phyloP scores from a whole-genome alignment of 805 yeast species.

The Tetrapisispora phaffii region DNA sequence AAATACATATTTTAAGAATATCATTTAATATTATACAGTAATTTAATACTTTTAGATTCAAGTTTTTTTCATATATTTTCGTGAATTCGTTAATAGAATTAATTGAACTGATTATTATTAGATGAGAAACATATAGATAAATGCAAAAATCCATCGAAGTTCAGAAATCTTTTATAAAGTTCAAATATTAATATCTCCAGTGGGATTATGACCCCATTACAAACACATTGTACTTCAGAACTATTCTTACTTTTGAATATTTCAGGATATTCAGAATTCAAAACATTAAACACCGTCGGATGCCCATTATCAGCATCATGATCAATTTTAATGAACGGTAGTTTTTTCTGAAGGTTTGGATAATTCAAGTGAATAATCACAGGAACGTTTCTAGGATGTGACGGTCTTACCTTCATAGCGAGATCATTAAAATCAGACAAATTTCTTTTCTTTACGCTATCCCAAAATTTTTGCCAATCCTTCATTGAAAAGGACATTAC shows the following conservation, averaged over 20 bases:
- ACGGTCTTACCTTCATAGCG: conserved; percentile 14
- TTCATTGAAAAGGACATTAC: conserved; percentile 68
- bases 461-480: conserved; percentile 52
- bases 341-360: conserved; percentile 30
- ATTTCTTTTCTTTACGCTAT: conserved; percentile 32
- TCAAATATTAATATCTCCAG: conserved; percentile 36
- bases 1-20: neutral
- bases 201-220: conserved; percentile 50
- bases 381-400: conserved; percentile 12
- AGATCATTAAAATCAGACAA: conserved; percentile 14
- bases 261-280: conserved; percentile 37
- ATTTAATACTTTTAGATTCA: neutral
- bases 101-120: neutral
- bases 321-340: conserved; percentile 17
- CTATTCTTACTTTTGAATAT: conserved; percentile 34
- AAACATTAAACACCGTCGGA: conserved; percentile 32
- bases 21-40: neutral
- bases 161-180: conserved; percentile 37
- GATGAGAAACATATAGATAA: conserved; percentile 1
- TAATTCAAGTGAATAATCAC: conserved; percentile 24
- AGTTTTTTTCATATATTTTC: neutral
- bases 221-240: conserved; percentile 33
- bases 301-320: conserved; percentile 3
- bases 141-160: conserved; percentile 61
- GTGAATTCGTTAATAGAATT: neutral